Base-by-base conservation (phyloP, 1,284 basidiomycete genomes). In the Malassezia caprae region DNA sequence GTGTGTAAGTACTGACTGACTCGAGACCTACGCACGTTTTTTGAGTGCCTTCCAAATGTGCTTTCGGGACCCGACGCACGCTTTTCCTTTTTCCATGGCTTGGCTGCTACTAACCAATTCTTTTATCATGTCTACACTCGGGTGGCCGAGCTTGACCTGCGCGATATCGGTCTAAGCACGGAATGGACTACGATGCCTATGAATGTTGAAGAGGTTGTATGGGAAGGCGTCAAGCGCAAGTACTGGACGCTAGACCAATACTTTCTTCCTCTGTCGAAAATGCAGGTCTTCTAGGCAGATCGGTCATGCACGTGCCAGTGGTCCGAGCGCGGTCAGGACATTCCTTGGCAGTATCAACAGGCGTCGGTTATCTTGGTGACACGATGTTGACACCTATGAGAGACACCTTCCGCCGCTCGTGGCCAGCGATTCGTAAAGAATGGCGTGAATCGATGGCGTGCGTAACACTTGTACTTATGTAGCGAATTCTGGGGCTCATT, bases 61-160 rank as follows among this genome's bases (percentile, higher is more conserved):
- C 78, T 96, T n/a, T 80, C 82, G 23, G 84, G 85, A 0, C 81
- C 84, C 8, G 78, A 84, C 3, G 84, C 87, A 17, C 78, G 83
- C 17, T 73, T 73, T 74, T 86, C 89, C 55, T 98, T 96, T 78
- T 98, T 96, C 81, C 90, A 98, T 72, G 93, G 93, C 4, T 80
- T 98, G 1, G 94, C 88, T 15, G 93, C 90, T 21, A 96, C 90
- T 8, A 91, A 90, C 88, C 70, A 59, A 78, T 78, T 58, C 37
- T 58, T 68, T 69, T 94, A 96, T 76, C 89, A 94, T 65, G 87
- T 96, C 4, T 93, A 90, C 68, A 90, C 87, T 0, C 82, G 82
- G 51, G 81, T 96, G 5, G 80, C 87, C 0, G 90, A 93, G 60
- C 76, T 94, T 32, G 89, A 98, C 70, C 80, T 98, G 27, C 78